Conservation (phyloP, 2,329 filamentous ascomycete species). For the Claviceps quebecensis region DNA sequence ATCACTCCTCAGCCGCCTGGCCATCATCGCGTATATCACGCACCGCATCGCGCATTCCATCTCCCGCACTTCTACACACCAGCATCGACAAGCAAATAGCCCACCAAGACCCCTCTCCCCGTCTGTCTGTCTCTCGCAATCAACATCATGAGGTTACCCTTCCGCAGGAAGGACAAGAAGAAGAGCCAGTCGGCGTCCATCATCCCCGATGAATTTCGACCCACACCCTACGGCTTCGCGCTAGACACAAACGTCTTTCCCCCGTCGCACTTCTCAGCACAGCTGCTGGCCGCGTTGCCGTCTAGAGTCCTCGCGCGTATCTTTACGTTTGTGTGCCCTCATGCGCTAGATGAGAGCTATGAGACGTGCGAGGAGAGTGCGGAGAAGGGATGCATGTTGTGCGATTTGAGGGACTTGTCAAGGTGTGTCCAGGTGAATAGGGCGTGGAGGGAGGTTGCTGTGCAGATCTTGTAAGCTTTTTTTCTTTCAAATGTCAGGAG, state of each 20-base stretch:
- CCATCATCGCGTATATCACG: too few relatives aligned
- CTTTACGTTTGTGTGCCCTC: constrained; percentile 72
- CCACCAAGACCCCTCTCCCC: too few relatives aligned
- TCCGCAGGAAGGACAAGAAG: constrained; percentile 25
- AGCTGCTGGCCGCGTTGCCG: constrained; percentile 43
- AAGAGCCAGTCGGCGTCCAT: constrained; percentile 12
- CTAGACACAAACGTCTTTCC: constrained; percentile 17
- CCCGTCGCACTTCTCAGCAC: constrained; percentile 27
- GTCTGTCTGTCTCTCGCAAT: too few relatives aligned
- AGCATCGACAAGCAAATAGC: too few relatives aligned
- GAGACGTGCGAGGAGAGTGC: constrained; percentile 71
- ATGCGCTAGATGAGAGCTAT: constrained; percentile 63
- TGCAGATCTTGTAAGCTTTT: constrained; percentile 45
- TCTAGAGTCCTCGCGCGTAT: constrained; percentile 59
- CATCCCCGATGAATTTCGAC: constrained; percentile 18
- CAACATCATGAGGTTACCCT: constrained; percentile 20
- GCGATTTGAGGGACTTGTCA: constrained; percentile 77
- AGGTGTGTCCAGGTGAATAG: constrained; percentile 63
- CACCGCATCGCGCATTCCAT: too few relatives aligned
- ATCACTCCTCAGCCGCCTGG: too few relatives aligned
- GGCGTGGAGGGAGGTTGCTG: constrained; percentile 48
- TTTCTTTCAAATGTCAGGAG: not conserved
- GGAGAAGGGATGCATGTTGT: constrained; percentile 80
- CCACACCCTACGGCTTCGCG: constrained; percentile 9
- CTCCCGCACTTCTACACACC: too few relatives aligned